Evolutionary conservation across 2,329 filamentous ascomycete genomes (phyloP), one percentile per base, ranked within the genome.

Genomic region (Verticillium nubilum): DNA sequence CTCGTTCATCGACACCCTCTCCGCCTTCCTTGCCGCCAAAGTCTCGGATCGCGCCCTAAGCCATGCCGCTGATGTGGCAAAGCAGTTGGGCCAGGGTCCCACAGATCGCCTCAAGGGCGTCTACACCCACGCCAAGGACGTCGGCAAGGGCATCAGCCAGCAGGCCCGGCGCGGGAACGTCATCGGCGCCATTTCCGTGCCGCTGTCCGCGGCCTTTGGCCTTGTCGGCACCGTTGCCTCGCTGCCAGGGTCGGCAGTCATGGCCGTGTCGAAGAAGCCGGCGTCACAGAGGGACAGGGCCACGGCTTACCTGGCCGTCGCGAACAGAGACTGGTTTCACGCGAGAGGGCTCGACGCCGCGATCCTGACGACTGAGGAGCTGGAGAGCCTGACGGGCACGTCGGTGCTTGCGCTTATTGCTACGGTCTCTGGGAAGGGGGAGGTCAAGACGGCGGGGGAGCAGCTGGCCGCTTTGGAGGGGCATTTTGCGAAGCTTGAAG

Each of bases 1-100:
- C 9, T 70, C 73, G 0, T 74, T 76, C 17, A 58, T 76, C 1
- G 63, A 70, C 19, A 79, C 78, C 7, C 65, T 78, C 2, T 80
- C 78, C 0, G 78, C 75, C 1, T 80, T 81, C 60, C 70, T 81
- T 5, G 71, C 73, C 0, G 78, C 78, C 56, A 78, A 72, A 23
- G 75, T 80, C 0, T 74, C 76, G 0, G 74, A 77, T 56, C 73
- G 76, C 2, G 78, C 78, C 5, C 60, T 79, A 19, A 71, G 70
- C 29, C 78, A 79, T 60, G 77, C 76, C 1, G 73, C 69, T 31
- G 77, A 79, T 54, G 65, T 78, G 15, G 77, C 69, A 7, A 37
- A 29, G 54, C 54, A 19, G 54, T 9, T 56, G 13, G 54, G 33
- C n/a, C 9, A 23, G 52, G 52, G 52, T 15, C 15, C 54, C 12